Conservation (phyloP, 345 rosid genomes). For the Hevea brasiliensis region DNA sequence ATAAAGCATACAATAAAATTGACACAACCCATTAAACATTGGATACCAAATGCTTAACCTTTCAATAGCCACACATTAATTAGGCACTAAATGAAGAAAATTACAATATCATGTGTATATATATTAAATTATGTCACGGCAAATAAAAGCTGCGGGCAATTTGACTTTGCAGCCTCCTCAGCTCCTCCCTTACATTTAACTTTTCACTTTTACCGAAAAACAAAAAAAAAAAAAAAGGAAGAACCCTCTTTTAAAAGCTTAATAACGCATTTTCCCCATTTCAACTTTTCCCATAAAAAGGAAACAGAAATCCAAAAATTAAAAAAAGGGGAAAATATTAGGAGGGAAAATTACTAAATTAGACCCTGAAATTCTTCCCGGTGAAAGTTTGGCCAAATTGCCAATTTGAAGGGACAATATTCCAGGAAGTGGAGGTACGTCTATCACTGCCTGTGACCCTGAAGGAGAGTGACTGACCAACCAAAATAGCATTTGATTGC, state of each 20-base stretch:
- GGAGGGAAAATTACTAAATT: slow-evolving; percentile 5
- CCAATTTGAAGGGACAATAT: slow-evolving; percentile 64
- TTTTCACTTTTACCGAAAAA: background rate
- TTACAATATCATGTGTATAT: too few species aligned
- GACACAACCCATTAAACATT: too few species aligned
- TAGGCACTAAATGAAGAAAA: too few species aligned
- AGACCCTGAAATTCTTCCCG: slow-evolving; percentile 72
- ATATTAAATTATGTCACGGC: too few species aligned
- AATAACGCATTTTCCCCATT: background rate
- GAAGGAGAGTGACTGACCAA: slow-evolving; percentile 69
- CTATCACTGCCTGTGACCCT: slow-evolving; percentile 71
- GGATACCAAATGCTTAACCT: too few species aligned
- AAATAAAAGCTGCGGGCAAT: slow-evolving; percentile 18
- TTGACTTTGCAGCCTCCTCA: slow-evolving; percentile 18
- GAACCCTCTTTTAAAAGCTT: background rate
- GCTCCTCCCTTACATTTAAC: background rate
- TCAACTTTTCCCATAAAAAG: background rate
- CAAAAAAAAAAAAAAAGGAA: background rate
- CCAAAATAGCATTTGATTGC: slow-evolving; percentile 57
- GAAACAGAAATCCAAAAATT: background rate
- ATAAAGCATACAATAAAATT: too few species aligned
- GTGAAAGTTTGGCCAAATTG: slow-evolving; percentile 76
- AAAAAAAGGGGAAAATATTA: background rate
- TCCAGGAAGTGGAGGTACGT: slow-evolving; percentile 72
- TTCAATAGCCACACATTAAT: too few species aligned